A percentile compares a stretch with the other conserved stretches of the same genome.
phyloP scores from a whole-genome alignment of 129 eudicot genomes.

The Centella asiatica region DNA sequence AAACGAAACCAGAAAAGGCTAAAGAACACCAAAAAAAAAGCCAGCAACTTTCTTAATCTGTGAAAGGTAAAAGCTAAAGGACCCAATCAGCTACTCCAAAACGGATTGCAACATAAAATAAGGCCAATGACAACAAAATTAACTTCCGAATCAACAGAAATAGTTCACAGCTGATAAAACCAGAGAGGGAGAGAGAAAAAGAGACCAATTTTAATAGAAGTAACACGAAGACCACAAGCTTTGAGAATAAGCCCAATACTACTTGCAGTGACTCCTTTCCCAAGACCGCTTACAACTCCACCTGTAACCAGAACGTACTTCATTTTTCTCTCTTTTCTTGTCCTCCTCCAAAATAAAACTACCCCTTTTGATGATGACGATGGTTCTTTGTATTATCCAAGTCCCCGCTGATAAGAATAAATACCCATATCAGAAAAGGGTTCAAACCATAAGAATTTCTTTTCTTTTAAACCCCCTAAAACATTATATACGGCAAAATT shows the following conservation, averaged over 20 bases:
- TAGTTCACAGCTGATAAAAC: neutral
- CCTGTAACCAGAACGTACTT: slow-evolving; percentile 83
- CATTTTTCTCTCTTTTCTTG: slow-evolving; percentile 29
- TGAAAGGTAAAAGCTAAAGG: neutral
- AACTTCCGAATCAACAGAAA: neutral
- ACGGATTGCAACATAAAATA: neutral
- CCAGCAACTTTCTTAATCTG: neutral
- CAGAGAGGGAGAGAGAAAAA: neutral
- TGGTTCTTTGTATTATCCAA: neutral
- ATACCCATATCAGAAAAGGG: neutral
- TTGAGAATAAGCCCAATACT: slow-evolving; percentile 86
- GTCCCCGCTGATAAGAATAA: slow-evolving; percentile 6
- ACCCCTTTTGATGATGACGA: slow-evolving; percentile 12
- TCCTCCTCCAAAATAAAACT: neutral
- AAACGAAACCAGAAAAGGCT: no score
- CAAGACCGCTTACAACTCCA: slow-evolving; percentile 84
- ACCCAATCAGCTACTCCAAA: neutral
- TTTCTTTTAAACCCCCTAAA: neutral
- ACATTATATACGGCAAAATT: neutral
- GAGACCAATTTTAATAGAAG: slow-evolving; percentile 78
- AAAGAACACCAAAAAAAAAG: neutral
- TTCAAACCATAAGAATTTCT: neutral
- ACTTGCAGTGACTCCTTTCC: slow-evolving; percentile 92
- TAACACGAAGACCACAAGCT: slow-evolving; percentile 70
- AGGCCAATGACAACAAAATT: neutral